phyloP scores from a whole-genome alignment of 345 rosid species.

The Aquilaria sinensis region DNA sequence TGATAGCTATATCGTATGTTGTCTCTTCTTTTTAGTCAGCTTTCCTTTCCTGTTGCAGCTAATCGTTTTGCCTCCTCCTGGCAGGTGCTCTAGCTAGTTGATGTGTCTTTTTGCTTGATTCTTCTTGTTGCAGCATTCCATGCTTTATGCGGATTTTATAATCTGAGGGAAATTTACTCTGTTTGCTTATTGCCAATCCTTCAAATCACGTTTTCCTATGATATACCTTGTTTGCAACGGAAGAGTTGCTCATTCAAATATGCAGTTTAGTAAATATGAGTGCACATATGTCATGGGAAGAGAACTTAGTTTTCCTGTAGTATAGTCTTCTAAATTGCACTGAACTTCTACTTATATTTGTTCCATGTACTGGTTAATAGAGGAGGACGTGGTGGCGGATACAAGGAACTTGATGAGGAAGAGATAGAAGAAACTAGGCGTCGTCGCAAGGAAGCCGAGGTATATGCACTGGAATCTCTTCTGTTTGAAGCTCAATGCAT shows the following conservation, averaged over 20 bases:
- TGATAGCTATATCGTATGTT: neutral
- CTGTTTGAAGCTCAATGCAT: constrained; percentile 10
- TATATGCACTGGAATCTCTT: constrained; percentile 22
- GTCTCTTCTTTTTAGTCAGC: too few species aligned
- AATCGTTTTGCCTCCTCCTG: neutral
- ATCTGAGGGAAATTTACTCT: neutral
- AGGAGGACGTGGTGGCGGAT: constrained; percentile 99
- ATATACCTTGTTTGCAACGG: too few species aligned
- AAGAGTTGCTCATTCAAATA: too few species aligned
- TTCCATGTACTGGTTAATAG: constrained; percentile 26
- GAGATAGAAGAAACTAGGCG: constrained; percentile 95
- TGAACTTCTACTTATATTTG: too few species aligned
- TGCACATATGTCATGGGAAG: neutral
- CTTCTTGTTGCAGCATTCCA: neutral
- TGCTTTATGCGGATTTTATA: neutral
- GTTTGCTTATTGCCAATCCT: neutral
- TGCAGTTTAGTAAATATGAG: too few species aligned
- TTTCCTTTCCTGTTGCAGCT: too few species aligned
- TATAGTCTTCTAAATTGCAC: too few species aligned
- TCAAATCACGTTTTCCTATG: too few species aligned
- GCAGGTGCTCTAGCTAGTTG: too few species aligned
- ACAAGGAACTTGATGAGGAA: constrained; percentile 98
- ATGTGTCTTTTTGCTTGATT: too few species aligned
- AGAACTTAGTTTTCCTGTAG: too few species aligned
- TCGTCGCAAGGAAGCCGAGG: constrained; percentile 87